phyloP scores from a whole-genome alignment of 805 yeast species.

The Pichia paraexigua region DNA sequence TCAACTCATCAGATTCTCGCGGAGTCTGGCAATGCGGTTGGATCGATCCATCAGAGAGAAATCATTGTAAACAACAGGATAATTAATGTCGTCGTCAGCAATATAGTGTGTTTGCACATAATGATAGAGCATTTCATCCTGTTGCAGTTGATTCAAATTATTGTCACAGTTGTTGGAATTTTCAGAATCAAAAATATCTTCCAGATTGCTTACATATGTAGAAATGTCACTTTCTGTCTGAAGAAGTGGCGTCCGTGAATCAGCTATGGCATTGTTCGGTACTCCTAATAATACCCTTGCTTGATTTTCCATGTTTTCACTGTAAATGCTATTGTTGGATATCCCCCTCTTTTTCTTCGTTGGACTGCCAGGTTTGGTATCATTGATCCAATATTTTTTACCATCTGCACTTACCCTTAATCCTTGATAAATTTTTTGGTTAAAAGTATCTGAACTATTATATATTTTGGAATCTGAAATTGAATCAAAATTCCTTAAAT shows the following conservation, averaged over 20 bases:
- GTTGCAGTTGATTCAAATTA: not conserved
- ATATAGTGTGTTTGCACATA: slow-evolving; percentile 30
- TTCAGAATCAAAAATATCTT: not conserved
- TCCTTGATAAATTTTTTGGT: slow-evolving; percentile 71
- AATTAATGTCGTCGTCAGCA: slow-evolving; percentile 31
- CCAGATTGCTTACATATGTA: not conserved
- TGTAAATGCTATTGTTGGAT: not conserved
- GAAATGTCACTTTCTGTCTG: not conserved
- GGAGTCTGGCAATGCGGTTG: slow-evolving; percentile 10
- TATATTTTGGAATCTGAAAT: slow-evolving; percentile 35
- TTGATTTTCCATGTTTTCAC: not conserved
- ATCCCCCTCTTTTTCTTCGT: not conserved
- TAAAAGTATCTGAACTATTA: slow-evolving; percentile 35
- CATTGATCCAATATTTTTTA: slow-evolving; percentile 69
- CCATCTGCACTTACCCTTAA: slow-evolving; percentile 76
- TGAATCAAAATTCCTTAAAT: slow-evolving; percentile 77
- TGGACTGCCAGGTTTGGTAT: not conserved
- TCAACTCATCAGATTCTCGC: not conserved
- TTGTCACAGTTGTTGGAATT: not conserved
- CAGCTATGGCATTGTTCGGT: not conserved
- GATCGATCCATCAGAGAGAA: slow-evolving; percentile 14
- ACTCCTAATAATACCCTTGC: not conserved
- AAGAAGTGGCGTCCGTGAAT: not conserved
- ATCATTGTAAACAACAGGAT: slow-evolving; percentile 30
- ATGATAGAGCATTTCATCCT: slow-evolving; percentile 30